Evolutionary conservation across 2,329 filamentous ascomycete species (phyloP), one percentile per base, ranked within the genome.

Genomic region (Clonostachys rosea): DNA sequence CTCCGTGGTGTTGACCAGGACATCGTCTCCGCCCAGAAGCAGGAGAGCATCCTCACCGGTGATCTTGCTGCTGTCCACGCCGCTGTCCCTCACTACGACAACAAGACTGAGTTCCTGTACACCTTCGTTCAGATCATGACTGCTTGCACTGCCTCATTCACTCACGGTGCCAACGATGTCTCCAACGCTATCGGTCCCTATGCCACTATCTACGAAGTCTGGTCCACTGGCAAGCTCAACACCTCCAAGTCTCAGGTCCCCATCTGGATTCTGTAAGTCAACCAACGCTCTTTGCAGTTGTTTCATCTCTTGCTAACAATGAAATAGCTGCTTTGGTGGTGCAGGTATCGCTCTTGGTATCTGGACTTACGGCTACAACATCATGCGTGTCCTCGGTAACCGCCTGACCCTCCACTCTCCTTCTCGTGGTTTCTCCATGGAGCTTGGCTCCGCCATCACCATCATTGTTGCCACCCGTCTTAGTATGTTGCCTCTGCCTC

Each of bases 281-380:
- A 30, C 24, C 24, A 10, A 30, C 3, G 5, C 24, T 30, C 24
- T 30, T 30, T 30, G 8, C 3, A 10, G 9, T 10, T 30, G 9
- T 10, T 10, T 30, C 4, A 8, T 30, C 24, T 30, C 24, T 30
- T 30, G 24, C 24, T 30, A 30, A 30, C 24, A 30, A 9, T 10
- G 24, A 30, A 10, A 30, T 10, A 30, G 24, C 11, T 69, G 70
- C 45, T 68, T 75, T 30, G 72, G 74, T 14, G 74, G 74, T 49
- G 59, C 66, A 1, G 64, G 66, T 43, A 74, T 81, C 24, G 74
- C 74, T 41, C 57, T 81, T n/a, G 80, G 80, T n/a, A 67, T 84
- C 49, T 69, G 76, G 64, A 81, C 78, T 10, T 84, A 81, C 54
- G 80, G 81, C 8, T 84, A 83, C 61, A 79, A 83, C 56, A 81